A percentile compares a stretch with the other conserved stretches of the same genome.
phyloP scores from a whole-genome alignment of 2,329 filamentous ascomycete genomes.

The Huntiella moniliformis region DNA sequence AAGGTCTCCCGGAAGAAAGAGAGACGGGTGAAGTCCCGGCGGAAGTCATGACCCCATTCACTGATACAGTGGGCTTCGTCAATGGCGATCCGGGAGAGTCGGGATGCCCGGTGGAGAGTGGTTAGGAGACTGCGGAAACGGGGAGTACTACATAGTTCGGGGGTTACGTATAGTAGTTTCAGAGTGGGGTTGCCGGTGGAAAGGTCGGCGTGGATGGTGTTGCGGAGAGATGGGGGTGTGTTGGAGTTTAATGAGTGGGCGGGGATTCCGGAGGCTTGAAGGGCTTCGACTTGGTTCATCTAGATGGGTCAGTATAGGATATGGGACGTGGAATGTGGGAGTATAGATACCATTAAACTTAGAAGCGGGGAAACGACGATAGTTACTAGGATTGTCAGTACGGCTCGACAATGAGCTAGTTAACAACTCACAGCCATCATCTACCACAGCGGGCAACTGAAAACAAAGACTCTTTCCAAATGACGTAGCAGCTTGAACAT shows the following conservation, averaged over 20 bases:
- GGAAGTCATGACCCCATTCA: slow-evolving; percentile 96
- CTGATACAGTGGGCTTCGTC: slow-evolving; percentile 96
- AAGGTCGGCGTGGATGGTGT: slow-evolving; percentile 58
- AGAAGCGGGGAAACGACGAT: slow-evolving; percentile 79
- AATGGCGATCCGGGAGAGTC: slow-evolving; percentile 74
- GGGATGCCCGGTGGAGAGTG: slow-evolving; percentile 57
- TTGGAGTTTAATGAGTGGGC: slow-evolving; percentile 79
- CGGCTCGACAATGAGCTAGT: neutral
- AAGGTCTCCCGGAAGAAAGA: slow-evolving; percentile 71
- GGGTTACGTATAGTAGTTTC: slow-evolving; percentile 79
- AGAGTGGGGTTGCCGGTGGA: slow-evolving; percentile 72
- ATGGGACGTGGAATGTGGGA: too few relatives aligned
- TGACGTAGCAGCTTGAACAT: slow-evolving; percentile 74
- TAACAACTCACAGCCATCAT: slow-evolving; percentile 48
- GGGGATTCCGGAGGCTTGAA: slow-evolving; percentile 54
- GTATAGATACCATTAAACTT: slow-evolving; percentile 55
- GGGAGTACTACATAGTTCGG: slow-evolving; percentile 65
- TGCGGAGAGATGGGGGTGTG: slow-evolving; percentile 45
- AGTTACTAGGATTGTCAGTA: slow-evolving; percentile 38
- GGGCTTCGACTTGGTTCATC: slow-evolving; percentile 80
- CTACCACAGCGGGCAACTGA: slow-evolving; percentile 74
- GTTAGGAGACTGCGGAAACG: slow-evolving; percentile 58
- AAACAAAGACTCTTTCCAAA: slow-evolving; percentile 93
- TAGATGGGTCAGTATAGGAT: slow-evolving; percentile 18
- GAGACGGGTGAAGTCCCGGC: slow-evolving; percentile 74